A percentile compares a stretch with the other conserved stretches of the same genome.
phyloP scores from a whole-genome alignment of 2,329 filamentous ascomycete genomes.

The Microthyrium microscopicum region DNA sequence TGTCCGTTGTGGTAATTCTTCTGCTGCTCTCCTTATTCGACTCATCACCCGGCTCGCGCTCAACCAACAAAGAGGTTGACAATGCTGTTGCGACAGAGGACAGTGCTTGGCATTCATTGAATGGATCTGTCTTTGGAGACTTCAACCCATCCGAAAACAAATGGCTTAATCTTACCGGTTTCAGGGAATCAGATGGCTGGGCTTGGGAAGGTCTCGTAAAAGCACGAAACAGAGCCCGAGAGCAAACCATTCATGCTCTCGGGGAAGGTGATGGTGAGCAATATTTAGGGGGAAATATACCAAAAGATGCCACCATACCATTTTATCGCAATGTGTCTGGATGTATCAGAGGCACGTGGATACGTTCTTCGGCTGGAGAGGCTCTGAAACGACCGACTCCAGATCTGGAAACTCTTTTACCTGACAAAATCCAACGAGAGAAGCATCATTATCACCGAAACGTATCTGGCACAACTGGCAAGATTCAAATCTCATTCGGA shows the following conservation, averaged over 20 bases:
- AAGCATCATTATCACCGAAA: constrained; percentile 4
- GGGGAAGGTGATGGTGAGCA: constrained; percentile 3
- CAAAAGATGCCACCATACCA: neutral
- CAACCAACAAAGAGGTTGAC: too few species aligned
- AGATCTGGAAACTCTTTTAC: constrained; percentile 7
- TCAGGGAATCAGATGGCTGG: constrained; percentile 7
- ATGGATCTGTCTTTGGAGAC: constrained; percentile 7
- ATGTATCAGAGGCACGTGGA: constrained; percentile 7
- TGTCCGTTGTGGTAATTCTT: too few species aligned
- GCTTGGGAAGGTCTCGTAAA: constrained; percentile 7
- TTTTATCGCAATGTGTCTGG: constrained; percentile 9
- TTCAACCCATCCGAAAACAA: constrained; percentile 6
- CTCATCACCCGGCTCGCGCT: too few species aligned
- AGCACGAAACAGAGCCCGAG: constrained; percentile 6
- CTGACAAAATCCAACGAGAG: neutral
- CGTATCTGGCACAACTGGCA: constrained; percentile 6
- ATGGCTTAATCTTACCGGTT: constrained; percentile 9
- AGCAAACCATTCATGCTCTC: constrained; percentile 5
- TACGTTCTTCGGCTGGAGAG: constrained; percentile 5
- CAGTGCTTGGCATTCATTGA: constrained; percentile 6
- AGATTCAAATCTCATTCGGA: constrained; percentile 5
- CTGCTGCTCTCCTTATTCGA: too few species aligned
- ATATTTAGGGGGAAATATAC: neutral
- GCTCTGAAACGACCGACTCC: constrained; percentile 2
- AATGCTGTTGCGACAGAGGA: neutral